Evolutionary conservation across 768 basidiomycete species (phyloP).

Genomic region (Suillus hirtellus): DNA sequence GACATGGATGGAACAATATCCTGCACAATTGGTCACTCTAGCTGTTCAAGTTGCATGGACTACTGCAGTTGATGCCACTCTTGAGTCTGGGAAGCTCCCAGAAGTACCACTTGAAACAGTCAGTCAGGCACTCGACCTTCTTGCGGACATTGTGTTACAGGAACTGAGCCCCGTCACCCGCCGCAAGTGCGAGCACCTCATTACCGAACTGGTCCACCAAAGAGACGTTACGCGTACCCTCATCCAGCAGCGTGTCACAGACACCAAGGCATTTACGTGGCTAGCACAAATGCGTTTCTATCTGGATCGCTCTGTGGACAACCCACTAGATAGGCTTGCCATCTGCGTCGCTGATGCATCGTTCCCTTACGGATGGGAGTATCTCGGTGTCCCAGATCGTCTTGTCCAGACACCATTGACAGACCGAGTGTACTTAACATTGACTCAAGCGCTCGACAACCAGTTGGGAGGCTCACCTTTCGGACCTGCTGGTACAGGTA

Average conservation of each 20-base stretch:
- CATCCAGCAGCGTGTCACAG: conserved; percentile 60
- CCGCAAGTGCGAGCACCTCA: conserved; percentile 96
- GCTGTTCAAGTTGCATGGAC: conserved; percentile 97
- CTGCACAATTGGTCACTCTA: conserved; percentile 95
- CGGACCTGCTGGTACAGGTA: conserved; percentile 96
- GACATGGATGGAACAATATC: conserved; percentile 90
- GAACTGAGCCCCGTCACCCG: conserved; percentile 90
- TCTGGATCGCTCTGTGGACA: conserved; percentile 66
- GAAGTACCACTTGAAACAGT: conserved; percentile 73
- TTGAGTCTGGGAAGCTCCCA: conserved; percentile 58
- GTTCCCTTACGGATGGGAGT: conserved; percentile 99
- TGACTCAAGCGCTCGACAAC: conserved; percentile 93
- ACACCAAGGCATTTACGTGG: conserved; percentile 84
- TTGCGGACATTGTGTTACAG: conserved; percentile 94
- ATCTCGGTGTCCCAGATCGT: conserved; percentile 94
- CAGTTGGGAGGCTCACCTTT: conserved; percentile 98
- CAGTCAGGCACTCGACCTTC: conserved; percentile 81
- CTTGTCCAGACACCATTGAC: conserved; percentile 98
- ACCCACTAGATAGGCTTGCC: conserved; percentile 76
- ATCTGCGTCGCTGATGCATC: conserved; percentile 88
- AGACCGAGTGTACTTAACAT: conserved; percentile 92
- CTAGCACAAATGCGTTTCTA: conserved; percentile 99
- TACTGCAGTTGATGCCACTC: conserved; percentile 67
- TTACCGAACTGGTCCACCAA: conserved; percentile 98
- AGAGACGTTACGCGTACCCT: conserved; percentile 90